These are phyloP conservation scores for Alternaria sp. DNA, from an alignment of 2,329 filamentous ascomycete genomes.

Conservation along the genomic window DNA sequence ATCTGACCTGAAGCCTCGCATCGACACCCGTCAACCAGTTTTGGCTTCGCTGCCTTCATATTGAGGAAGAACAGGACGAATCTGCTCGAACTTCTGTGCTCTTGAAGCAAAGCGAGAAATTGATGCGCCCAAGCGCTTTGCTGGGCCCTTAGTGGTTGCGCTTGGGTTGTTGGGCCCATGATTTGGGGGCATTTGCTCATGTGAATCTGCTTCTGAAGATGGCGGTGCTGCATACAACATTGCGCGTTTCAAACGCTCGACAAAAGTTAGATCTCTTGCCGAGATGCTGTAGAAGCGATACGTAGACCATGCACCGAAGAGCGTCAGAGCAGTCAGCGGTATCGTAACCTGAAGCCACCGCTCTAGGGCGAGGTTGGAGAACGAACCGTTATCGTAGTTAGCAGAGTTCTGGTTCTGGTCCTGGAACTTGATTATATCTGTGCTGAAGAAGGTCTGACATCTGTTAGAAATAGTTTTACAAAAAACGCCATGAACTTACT, in stretches of 20 bases:
- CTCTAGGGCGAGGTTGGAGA: conserved; percentile 38
- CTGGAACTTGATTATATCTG: conserved; percentile 49
- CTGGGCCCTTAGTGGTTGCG: too few relatives aligned
- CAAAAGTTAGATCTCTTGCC: neutral
- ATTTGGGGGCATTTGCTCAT: neutral
- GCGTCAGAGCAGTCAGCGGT: conserved; percentile 46
- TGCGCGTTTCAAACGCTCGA: neutral
- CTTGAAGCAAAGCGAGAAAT: too few relatives aligned
- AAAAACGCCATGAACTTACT: conserved; percentile 25
- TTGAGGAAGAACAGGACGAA: too few relatives aligned
- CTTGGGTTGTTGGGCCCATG: too few relatives aligned
- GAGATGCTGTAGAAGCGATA: conserved; percentile 16
- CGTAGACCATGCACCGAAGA: conserved; percentile 23
- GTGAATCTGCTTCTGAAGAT: neutral
- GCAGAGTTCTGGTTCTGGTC: conserved; percentile 13
- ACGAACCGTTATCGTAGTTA: conserved; percentile 22
- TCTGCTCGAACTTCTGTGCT: too few relatives aligned
- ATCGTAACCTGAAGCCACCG: conserved; percentile 49
- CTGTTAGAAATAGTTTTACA: too few relatives aligned
- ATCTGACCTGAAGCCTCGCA: too few relatives aligned
- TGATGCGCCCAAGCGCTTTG: too few relatives aligned
- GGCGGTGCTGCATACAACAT: neutral
- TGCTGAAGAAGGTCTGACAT: conserved; percentile 50
- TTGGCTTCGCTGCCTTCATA: too few relatives aligned
- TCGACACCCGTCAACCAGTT: too few relatives aligned